Percentiles rank a stretch among this genome's conserved stretches.
Evolutionary conservation across 371 early-diverging fungal species (phyloP).

Genomic region (Dichotomocladium elegans): DNA sequence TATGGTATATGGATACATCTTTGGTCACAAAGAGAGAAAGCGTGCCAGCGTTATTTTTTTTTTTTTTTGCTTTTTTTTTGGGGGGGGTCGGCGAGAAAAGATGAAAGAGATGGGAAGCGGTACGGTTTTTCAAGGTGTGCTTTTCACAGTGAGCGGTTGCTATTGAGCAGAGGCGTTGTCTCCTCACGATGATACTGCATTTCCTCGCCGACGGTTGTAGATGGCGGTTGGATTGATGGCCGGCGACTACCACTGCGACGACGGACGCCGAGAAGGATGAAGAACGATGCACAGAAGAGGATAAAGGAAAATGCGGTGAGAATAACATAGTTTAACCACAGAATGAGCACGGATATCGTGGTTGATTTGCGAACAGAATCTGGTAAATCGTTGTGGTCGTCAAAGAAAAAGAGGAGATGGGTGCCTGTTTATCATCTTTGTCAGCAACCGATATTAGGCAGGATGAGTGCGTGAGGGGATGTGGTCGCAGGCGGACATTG

Average conservation of each 20-base stretch:
- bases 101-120: too few relatives aligned
- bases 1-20: conserved; percentile 6
- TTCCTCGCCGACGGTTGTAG: conserved; percentile 8
- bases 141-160: too few relatives aligned
- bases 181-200: conserved; percentile 15
- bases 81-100: too few relatives aligned
- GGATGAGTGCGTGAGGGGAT: too few relatives aligned
- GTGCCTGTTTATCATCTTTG: conserved; percentile 8
- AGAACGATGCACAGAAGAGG: conserved; percentile 29
- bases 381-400: conserved; percentile 4
- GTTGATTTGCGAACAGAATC: conserved; percentile 11
- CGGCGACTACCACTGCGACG: background rate
- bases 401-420: conserved; percentile 15
- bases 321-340: conserved; percentile 29
- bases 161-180: conserved; percentile 16
- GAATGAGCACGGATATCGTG: conserved; percentile 15
- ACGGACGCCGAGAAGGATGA: conserved; percentile 21
- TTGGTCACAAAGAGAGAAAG: too few relatives aligned
- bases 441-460: background rate
- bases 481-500: too few relatives aligned
- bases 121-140: background rate
- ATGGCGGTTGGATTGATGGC: background rate
- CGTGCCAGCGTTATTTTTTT: too few relatives aligned
- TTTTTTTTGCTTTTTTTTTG: too few relatives aligned
- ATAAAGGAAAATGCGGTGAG: conserved; percentile 24